Base-by-base conservation (phyloP, 257 asterid genomes). In the Coffea eugenioides region DNA sequence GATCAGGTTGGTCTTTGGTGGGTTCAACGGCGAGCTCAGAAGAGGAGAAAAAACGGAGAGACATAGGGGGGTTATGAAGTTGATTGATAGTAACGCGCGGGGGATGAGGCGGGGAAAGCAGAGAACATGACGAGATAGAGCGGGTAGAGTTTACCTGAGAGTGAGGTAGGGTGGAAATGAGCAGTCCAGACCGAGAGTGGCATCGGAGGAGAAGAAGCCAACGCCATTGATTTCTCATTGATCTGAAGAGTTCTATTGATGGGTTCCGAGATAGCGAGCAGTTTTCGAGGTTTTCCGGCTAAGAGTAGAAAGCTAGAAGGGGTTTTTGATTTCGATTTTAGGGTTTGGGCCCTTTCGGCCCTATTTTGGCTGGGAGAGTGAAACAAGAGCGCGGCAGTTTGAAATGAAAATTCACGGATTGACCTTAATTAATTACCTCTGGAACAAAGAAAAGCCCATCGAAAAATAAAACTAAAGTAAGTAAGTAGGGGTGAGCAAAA, bases 211-310 rank as follows among this genome's bases (percentile, higher is more conserved):
- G 91, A 80, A 93, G 89, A 83, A 93, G 81, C 62, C 90, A 84
- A 80, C 87, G 87, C 88, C 92, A 88, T 83, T 90, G 98, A 90
- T 90, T 91, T 82, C 92, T 90, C 98, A 91, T 93, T 27, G 46
- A 54, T 78, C 43, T 49, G 45, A 4, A 41, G 74, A 61, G 20
- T 77, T 81, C 27, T 57, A 46, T 25, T 51, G 18, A 4, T 39
- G 51, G 18, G 23, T 49, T 71, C 18, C 43, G 16, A 39, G 43
- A 39, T 4, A 39, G 43, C 43, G 0, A 2, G 43, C 43, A 39
- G 43, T 39, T 39, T 39, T 27, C 25, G 66, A 52, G 52, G 21
- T 25, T 80, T 64, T 80, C 41, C 71, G 76, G 80, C 79, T 39
- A 25, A 8, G 46, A 21, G 62, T 4, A 1, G 43, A 39, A 39